Evolutionary conservation across 192 early-diverging fungal genomes (phyloP), one percentile per base, ranked within the genome.

Genomic region (Glomus cerebriforme): DNA sequence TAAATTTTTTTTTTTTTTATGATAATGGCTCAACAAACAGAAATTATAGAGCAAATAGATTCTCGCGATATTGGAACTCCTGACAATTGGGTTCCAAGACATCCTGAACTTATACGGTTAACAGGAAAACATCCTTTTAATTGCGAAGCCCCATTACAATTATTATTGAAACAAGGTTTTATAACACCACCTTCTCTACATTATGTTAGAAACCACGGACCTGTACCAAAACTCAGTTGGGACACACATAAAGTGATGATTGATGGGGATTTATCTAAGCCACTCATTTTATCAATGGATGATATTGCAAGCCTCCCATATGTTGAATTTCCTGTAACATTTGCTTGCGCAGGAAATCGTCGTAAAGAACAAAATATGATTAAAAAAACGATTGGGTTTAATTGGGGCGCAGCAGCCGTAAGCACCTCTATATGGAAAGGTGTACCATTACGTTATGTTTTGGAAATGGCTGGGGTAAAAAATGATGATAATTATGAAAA

Each of bases 131-230:
- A 91, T 72, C 90, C 90, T 31, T 88, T 91, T 72, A 91, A 91
- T 49, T 81, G 76, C 71, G 91, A 92, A 75, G 78, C 90, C 27
- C 79, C 86, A 24, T 59, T 86, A 47, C 69, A 73, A 47, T 59
- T 81, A 35, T 85, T 92, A 47, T 15, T 85, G 31, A 73, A 88
- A 54, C 79, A 78, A 26, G 88, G 86, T 12, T 86, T 87, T 35
- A 79, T 93, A 72, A 93, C 92, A 1, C 90, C 92, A 27, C 71
- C 71, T 29, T 71, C 83, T 32, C 68, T 92, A 45, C 91, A 93
- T 79, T 91, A 89, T 81, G 92, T 93, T n/a, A 72, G 92, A 17
- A 93, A 93, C 71, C 92, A 93, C 79, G 92, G 92, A 1, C 62
- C 88, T 29, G 92, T 92, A 2, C 91, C 92, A 31, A 77, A 91